Evolutionary conservation across 1,284 basidiomycete species (phyloP), one percentile per base, ranked within the genome.

Genomic region (Boletus hoseneyae): DNA sequence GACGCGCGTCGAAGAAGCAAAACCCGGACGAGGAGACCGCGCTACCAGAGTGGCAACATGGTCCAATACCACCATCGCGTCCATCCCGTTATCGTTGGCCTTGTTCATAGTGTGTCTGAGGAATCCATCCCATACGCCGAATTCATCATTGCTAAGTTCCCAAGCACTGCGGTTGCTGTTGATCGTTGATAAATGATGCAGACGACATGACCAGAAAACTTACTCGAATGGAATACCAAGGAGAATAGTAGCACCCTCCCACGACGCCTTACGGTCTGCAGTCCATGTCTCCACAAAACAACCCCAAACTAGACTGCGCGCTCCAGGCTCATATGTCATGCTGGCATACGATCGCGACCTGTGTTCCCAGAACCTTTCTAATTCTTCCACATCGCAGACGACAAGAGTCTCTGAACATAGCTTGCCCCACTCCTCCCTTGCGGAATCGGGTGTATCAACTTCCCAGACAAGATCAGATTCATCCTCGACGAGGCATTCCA

Each of bases 151-250:
- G 15, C 63, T 68, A 55, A 85, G 69, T 34, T 80, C 77, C 80
- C 82, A 87, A 12, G 70, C 62, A 56, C 71, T 70, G 8, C 65
- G 57, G 48, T 75, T 72, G 19, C 80, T 84, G 54, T 35, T 6
- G 36, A 27, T 21, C 51, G 36, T 44, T 15, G 45, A 51, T 39
- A 54, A 53, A 37, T 50, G 43, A 39, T 46, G 21, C 32, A 48
- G 34, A 51, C 12, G 36, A 43, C 19, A 53, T 39, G 47, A 39
- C 39, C 18, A 46, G 51, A 51, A 39, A 54, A 73, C 78, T 63
- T 60, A 83, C 78, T 71, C 67, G 60, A 88, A 88, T 5, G 87
- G 87, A 44, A 80, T 70, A 27, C 73, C 72, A 40, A 89, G 74
- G 11, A 87, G 68, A 16, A 76, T 60, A n/a, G 77, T 65, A 11